Conservation (phyloP, 768 basidiomycete species). For the Collybiopsis confluens region DNA sequence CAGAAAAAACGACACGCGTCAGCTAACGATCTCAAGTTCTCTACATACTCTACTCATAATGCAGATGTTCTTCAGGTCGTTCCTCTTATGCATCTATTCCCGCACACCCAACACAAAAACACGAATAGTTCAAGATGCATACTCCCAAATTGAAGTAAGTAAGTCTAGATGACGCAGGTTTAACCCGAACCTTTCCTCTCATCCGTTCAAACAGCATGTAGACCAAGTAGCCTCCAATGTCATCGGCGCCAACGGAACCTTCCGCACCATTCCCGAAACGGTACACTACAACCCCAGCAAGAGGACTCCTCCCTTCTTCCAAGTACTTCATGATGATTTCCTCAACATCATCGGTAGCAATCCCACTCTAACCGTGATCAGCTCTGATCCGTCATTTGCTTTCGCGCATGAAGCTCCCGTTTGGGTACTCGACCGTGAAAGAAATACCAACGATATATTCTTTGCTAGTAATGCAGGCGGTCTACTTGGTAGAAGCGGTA, state of each 20-base stretch:
- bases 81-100: too few relatives aligned
- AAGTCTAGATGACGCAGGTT: too few relatives aligned
- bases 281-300: slow-evolving; percentile 49
- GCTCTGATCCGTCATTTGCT: slow-evolving; percentile 37
- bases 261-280: slow-evolving; percentile 15
- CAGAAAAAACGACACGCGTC: too few relatives aligned
- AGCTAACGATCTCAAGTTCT: too few relatives aligned
- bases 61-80: too few relatives aligned
- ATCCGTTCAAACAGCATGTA: too few relatives aligned
- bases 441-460: slow-evolving; percentile 49
- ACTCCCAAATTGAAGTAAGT: too few relatives aligned
- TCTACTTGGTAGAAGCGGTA: slow-evolving; percentile 37
- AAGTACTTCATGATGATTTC: slow-evolving; percentile 46
- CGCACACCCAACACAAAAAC: not conserved
- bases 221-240: slow-evolving; percentile 14
- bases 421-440: slow-evolving; percentile 42
- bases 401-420: slow-evolving; percentile 59
- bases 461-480: slow-evolving; percentile 42
- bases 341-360: slow-evolving; percentile 36
- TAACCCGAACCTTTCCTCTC: too few relatives aligned
- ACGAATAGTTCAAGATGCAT: too few relatives aligned
- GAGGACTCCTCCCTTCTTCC: slow-evolving; percentile 43
- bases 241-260: slow-evolving; percentile 13
- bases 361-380: slow-evolving; percentile 42
- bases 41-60: too few relatives aligned